Evolutionary conservation across 2,329 filamentous ascomycete genomes (phyloP).

Genomic region (Colletotrichum caudatum): DNA sequence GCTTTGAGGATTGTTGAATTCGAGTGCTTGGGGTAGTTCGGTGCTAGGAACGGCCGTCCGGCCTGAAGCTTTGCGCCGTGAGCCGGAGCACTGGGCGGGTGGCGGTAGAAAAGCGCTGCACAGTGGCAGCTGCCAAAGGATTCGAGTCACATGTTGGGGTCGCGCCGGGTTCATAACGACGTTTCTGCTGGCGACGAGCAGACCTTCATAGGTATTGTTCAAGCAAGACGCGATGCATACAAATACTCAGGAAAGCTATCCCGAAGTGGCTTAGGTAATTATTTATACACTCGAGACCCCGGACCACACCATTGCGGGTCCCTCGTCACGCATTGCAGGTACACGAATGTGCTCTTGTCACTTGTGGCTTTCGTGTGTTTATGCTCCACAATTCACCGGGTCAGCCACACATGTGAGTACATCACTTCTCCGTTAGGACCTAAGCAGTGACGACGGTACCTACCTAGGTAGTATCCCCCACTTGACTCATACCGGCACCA

Average conservation of each 20-base stretch:
- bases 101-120: background rate
- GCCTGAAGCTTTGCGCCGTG: background rate
- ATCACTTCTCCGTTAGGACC: conserved; percentile 15
- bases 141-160: conserved; percentile 25
- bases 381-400: background rate
- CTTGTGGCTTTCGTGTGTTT: conserved; percentile 5
- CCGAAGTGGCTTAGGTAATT: conserved; percentile 24
- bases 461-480: conserved; percentile 2
- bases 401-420: conserved; percentile 10
- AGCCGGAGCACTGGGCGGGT: background rate
- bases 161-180: conserved; percentile 27
- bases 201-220: too few relatives aligned
- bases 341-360: background rate
- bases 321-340: background rate
- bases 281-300: background rate
- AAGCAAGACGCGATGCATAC: background rate
- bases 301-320: background rate
- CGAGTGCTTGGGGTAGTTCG: background rate
- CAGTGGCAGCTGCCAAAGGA: conserved; percentile 12
- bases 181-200: background rate
- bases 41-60: background rate
- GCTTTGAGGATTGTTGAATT: background rate
- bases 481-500: conserved; percentile 37
- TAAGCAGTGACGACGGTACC: background rate
- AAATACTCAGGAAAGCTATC: background rate